Percentiles rank a stretch among this genome's conserved stretches.
Conservation (phyloP, 2,329 filamentous ascomycete species). For the Teratosphaeria zuluensis region DNA sequence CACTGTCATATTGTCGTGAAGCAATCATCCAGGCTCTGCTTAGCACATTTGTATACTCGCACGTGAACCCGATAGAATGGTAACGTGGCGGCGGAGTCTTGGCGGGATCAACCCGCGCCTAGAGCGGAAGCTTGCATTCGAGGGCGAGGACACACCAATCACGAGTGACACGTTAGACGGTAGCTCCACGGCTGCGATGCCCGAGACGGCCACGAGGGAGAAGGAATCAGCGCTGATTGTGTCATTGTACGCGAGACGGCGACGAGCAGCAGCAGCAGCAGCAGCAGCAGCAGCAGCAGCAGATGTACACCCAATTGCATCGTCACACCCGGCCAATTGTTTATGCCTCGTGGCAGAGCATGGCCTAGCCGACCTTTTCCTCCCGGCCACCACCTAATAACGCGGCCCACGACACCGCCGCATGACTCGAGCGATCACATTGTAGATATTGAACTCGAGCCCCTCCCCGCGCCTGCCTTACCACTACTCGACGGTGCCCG, state of each 20-base stretch:
- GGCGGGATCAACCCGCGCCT: not conserved
- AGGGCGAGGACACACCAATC: not conserved
- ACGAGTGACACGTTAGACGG: not conserved
- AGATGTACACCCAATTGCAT: too few relatives aligned
- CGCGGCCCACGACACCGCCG: not conserved
- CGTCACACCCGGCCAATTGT: not conserved
- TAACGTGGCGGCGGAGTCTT: not conserved
- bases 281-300: not conserved
- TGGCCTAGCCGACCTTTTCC: not conserved
- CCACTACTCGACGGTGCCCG: not conserved
- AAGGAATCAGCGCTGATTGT: not conserved
- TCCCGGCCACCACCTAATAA: not conserved
- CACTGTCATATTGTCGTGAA: too few relatives aligned
- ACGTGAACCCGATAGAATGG: not conserved
- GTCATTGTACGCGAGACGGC: not conserved
- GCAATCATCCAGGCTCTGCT: too few relatives aligned
- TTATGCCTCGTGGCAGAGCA: not conserved
- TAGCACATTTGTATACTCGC: not conserved
- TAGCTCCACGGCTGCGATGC: not conserved
- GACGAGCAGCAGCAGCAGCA: not conserved
- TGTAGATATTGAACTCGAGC: constrained; percentile 2
- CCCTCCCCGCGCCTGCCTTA: constrained; percentile 1
- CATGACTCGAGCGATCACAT: not conserved
- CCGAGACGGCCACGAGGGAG: not conserved
- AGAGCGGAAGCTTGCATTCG: not conserved